A percentile compares a stretch with the other conserved stretches of the same genome.
Conservation (phyloP, 2,329 filamentous ascomycete species). For the Aspergillus novofumigatus region DNA sequence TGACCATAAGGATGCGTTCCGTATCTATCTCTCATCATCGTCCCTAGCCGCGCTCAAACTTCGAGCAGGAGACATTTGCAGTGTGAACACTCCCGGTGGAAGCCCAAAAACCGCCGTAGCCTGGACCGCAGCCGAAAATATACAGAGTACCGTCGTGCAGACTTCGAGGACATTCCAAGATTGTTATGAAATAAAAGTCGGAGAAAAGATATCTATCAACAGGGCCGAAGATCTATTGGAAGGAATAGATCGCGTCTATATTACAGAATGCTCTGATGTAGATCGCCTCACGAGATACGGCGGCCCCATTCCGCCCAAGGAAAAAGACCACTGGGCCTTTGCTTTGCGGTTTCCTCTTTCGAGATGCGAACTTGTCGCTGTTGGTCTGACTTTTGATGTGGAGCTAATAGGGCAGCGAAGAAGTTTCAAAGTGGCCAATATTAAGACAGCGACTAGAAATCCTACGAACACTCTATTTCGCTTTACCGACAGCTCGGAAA, state of each 20-base stretch:
- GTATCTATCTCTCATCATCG: constrained; percentile 54
- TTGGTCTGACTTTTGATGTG: constrained; percentile 66
- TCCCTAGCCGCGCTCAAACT: constrained; percentile 54
- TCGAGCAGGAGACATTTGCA: constrained; percentile 56
- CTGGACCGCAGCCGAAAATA: constrained; percentile 58
- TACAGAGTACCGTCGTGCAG: constrained; percentile 65
- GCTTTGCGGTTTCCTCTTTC: constrained; percentile 42
- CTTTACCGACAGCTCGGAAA: constrained; percentile 30
- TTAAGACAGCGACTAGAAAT: constrained; percentile 47
- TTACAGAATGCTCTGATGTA: constrained; percentile 55
- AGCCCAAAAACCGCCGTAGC: constrained; percentile 56
- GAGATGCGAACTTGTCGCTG: constrained; percentile 63
- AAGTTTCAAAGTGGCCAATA: constrained; percentile 57
- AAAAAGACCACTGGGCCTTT: constrained; percentile 47
- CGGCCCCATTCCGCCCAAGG: constrained; percentile 32
- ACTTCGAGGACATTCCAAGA: constrained; percentile 71
- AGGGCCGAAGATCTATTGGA: constrained; percentile 49
- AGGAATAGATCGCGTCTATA: constrained; percentile 54
- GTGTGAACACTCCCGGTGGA: constrained; percentile 32
- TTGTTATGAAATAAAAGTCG: constrained; percentile 66
- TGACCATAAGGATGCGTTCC: constrained; percentile 54
- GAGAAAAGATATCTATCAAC: constrained; percentile 62
- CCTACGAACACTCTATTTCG: constrained; percentile 31
- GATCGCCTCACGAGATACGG: constrained; percentile 35
- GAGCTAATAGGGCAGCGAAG: constrained; percentile 54